Percentiles rank a stretch among this genome's conserved stretches.
Evolutionary conservation across 768 basidiomycete genomes (phyloP).

Genomic region (Gymnopilus dilepis): DNA sequence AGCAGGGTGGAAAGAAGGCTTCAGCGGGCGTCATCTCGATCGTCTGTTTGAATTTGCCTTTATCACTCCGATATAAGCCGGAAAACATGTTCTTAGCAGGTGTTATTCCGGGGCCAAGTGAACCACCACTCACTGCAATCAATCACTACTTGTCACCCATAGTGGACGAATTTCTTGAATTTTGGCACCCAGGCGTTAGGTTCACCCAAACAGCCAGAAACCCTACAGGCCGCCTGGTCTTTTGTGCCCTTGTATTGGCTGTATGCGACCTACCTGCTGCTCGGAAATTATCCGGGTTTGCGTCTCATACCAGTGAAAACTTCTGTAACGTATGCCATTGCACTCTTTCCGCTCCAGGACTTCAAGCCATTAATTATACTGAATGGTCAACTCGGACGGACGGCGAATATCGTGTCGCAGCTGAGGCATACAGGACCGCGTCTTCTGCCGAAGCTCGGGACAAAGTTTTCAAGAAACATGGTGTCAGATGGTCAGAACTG

Average conservation of each 20-base stretch:
- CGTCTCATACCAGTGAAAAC: background rate
- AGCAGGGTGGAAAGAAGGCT: background rate
- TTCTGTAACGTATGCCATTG: background rate
- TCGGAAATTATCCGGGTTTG: conserved; percentile 25
- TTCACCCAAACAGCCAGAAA: background rate
- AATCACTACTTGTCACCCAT: conserved; percentile 39
- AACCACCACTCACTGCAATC: conserved; percentile 36
- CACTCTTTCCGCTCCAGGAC: background rate
- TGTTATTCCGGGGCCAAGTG: conserved; percentile 41
- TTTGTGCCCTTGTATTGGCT: conserved; percentile 34
- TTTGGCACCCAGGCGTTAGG: conserved; percentile 7
- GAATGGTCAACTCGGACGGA: conserved; percentile 11
- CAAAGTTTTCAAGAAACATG: background rate
- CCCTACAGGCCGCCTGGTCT: conserved; percentile 32
- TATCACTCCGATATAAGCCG: background rate
- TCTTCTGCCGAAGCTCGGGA: background rate
- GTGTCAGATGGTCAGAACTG: conserved; percentile 34
- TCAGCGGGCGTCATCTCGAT: conserved; percentile 2
- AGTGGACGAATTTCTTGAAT: background rate
- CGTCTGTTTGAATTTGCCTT: conserved; percentile 15
- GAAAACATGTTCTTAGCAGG: too few relatives aligned
- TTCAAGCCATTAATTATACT: conserved; percentile 11
- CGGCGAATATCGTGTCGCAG: conserved; percentile 22
- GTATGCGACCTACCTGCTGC: conserved; percentile 43
- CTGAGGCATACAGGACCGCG: background rate